Conservation (phyloP, 495 filamentous ascomycete species). For the Xylaria scruposa region DNA sequence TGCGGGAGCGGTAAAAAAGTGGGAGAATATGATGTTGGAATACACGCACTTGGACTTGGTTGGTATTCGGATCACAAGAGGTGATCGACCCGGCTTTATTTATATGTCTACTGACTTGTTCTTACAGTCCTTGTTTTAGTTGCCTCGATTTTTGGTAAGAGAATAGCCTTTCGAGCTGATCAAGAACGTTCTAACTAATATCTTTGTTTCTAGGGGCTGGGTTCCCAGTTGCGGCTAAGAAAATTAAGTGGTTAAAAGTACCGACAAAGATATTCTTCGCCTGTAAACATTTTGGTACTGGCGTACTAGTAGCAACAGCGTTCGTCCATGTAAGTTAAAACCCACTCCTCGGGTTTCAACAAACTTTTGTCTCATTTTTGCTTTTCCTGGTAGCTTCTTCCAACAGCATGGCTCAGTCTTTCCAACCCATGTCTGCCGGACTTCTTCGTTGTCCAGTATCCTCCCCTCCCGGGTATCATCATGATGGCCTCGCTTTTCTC, state of each 20-base stretch:
- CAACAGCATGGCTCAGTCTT: constrained; percentile 62
- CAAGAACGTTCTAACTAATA: constrained; percentile 19
- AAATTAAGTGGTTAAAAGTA: constrained; percentile 60
- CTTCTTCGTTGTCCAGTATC: constrained; percentile 61
- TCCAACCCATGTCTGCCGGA: constrained; percentile 65
- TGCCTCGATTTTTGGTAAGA: constrained; percentile 49
- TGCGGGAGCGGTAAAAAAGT: constrained; percentile 51
- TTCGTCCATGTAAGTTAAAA: constrained; percentile 60
- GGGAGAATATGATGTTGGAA: constrained; percentile 56
- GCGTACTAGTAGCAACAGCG: constrained; percentile 71
- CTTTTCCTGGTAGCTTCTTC: constrained; percentile 51
- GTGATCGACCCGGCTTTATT: neutral
- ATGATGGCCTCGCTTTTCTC: constrained; percentile 63
- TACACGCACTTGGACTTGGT: constrained; percentile 58
- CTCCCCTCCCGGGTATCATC: constrained; percentile 65
- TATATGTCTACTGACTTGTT: neutral
- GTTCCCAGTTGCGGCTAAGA: constrained; percentile 62
- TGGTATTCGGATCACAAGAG: constrained; percentile 35
- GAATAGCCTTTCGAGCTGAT: constrained; percentile 13
- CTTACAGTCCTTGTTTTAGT: constrained; percentile 47
- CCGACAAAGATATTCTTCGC: constrained; percentile 60
- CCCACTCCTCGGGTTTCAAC: neutral
- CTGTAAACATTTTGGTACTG: constrained; percentile 72
- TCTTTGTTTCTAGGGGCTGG: constrained; percentile 43
- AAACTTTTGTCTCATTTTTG: constrained; percentile 19